Base-by-base conservation (phyloP, 768 basidiomycete species). In the Naganishia antarctica region DNA sequence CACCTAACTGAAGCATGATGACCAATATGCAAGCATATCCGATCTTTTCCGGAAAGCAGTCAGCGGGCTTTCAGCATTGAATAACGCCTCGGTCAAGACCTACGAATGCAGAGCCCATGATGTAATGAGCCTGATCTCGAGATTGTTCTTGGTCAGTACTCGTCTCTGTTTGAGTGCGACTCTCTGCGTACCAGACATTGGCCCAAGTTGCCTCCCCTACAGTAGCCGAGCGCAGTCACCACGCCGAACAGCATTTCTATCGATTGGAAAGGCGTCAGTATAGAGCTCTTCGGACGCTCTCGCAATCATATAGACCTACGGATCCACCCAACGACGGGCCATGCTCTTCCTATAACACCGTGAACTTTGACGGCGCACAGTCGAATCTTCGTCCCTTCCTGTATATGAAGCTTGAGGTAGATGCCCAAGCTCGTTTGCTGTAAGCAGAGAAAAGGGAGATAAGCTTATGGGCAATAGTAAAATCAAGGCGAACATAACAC, bases 111-210 rank as follows among this genome's bases (percentile, higher is more conserved):
- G 88, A 87, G 51, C 91, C 91, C 84, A 76, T 69, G 37, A 70
- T 70, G 9, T 67, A 63, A 32, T 68, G 65, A 58, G 68, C 65
- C 2, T 21, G 21, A 18, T 25, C 23, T 43, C 11, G 5, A 23
- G 32, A 59, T n/a, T 8, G n/a, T n/a, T n/a, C n/a, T n/a, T 16
- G 5, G 16, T 28, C 15, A 60, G 57, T 4, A 43, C 11, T 9
- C 23, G 29, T 48, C 16, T 31, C 9, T 28, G 18, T 32, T 28
- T 25, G 23, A 65, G 0, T 66, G 80, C 63, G 47, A 81, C 81
- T 88, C 89, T 89, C n/a, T n/a, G 65, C 90, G 88, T 0, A 89
- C 90, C 0, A 90, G 81, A 76, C 92, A 96, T 79, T 94, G 92
- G 7, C 85, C 87, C 0, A 92, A 80, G 29, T 84, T 78, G 5